Conservation (phyloP, 2,329 filamentous ascomycete species). For the Fusarium dimerum region DNA sequence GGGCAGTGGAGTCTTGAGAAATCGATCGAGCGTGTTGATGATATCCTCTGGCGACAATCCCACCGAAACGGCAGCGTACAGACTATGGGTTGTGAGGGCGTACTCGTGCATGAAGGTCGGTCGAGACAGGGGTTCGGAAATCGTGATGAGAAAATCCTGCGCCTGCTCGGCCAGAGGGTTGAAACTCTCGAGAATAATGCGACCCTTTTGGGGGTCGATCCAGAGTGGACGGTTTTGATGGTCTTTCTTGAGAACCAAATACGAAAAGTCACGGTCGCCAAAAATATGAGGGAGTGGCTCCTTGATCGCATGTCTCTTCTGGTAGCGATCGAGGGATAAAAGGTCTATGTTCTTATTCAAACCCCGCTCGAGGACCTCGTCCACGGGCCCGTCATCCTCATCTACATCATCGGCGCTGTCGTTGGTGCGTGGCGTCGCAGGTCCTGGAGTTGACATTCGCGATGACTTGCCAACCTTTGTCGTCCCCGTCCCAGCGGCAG, state of each 20-base stretch:
- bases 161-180: constrained; percentile 83
- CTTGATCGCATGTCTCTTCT: constrained; percentile 45
- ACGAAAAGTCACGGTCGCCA: constrained; percentile 71
- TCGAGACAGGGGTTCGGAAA: constrained; percentile 88
- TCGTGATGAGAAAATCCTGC: constrained; percentile 93
- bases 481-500: constrained; percentile 45
- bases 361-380: constrained; percentile 54
- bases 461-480: constrained; percentile 59
- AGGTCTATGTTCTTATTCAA: constrained; percentile 61
- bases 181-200: constrained; percentile 93
- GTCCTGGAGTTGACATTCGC: constrained; percentile 60
- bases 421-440: constrained; percentile 59
- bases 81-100: constrained; percentile 83
- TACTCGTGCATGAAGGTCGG: constrained; percentile 95
- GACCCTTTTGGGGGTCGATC: constrained; percentile 85
- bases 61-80: constrained; percentile 94
- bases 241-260: constrained; percentile 80
- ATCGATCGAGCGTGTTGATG: constrained; percentile 80
- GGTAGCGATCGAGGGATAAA: constrained; percentile 56
- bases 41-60: constrained; percentile 90
- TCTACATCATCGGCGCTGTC: constrained; percentile 53
- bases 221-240: constrained; percentile 88
- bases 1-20: constrained; percentile 86
- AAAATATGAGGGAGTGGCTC: constrained; percentile 50
- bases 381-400: constrained; percentile 51